Evolutionary conservation across 2,329 filamentous ascomycete genomes (phyloP).

Genomic region (Aspergillus jensenii): DNA sequence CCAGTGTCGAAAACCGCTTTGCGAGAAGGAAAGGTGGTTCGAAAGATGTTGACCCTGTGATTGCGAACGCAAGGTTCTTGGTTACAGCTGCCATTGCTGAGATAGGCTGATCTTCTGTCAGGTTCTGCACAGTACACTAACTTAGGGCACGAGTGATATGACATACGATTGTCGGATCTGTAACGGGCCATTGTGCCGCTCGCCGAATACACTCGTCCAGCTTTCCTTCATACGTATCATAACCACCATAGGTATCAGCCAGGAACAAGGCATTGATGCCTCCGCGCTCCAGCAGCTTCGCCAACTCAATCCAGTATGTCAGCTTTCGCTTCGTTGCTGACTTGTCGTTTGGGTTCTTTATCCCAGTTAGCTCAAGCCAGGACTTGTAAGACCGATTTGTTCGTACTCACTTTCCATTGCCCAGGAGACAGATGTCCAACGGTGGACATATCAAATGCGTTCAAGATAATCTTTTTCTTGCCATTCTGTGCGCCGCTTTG

Average conservation of each 20-base stretch:
- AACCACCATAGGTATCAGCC: constrained; percentile 65
- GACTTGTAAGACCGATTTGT: too few relatives aligned
- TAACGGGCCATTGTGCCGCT: constrained; percentile 65
- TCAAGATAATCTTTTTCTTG: constrained; percentile 60
- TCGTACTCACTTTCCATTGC: constrained; percentile 61
- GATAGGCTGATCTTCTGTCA: constrained; percentile 50
- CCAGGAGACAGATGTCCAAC: constrained; percentile 65
- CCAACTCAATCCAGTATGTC: constrained; percentile 64
- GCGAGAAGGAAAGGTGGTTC: constrained; percentile 63
- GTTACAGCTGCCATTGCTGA: constrained; percentile 67
- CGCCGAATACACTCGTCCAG: constrained; percentile 61
- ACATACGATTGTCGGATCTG: constrained; percentile 62
- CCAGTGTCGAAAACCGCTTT: constrained; percentile 62
- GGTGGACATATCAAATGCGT: constrained; percentile 67
- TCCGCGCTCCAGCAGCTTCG: constrained; percentile 61
- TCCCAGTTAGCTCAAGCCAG: neutral
- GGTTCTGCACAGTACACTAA: neutral
- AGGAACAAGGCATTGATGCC: constrained; percentile 66
- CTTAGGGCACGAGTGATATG: neutral
- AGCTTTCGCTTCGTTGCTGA: constrained; percentile 61
- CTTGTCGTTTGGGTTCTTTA: constrained; percentile 59
- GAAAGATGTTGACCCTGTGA: constrained; percentile 64
- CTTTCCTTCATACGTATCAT: constrained; percentile 62
- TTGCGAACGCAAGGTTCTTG: constrained; percentile 62
- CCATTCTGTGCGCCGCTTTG: constrained; percentile 27